phyloP scores from a whole-genome alignment of 2,329 filamentous ascomycete genomes.

The Venturia effusa region DNA sequence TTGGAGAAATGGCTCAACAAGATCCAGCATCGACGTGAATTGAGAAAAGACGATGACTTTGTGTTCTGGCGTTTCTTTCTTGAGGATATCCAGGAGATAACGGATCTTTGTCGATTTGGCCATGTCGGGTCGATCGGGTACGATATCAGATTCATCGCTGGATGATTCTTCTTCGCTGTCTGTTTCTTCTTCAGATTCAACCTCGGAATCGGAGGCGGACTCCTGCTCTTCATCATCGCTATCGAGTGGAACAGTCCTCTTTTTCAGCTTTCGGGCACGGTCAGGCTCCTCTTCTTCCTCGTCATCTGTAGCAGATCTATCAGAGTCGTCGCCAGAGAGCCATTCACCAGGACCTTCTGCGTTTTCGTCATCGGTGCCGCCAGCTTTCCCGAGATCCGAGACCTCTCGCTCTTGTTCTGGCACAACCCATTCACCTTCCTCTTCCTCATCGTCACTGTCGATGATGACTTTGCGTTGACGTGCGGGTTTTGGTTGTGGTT shows the following conservation, averaged over 20 bases:
- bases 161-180: conserved; percentile 25
- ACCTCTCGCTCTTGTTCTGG: conserved; percentile 50
- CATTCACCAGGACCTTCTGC: conserved; percentile 78
- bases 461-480: conserved; percentile 34
- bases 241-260: conserved; percentile 45
- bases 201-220: conserved; percentile 25
- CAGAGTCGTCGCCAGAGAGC: conserved; percentile 63
- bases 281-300: conserved; percentile 39
- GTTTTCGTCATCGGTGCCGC: conserved; percentile 79
- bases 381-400: conserved; percentile 60
- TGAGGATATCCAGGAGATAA: conserved; percentile 69
- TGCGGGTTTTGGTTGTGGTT: conserved; percentile 6
- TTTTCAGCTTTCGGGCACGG: conserved; percentile 26
- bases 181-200: conserved; percentile 33
- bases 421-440: conserved; percentile 70
- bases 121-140: conserved; percentile 16
- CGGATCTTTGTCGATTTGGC: conserved; percentile 79
- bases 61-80: conserved; percentile 66
- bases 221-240: conserved; percentile 24
- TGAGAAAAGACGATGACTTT: conserved; percentile 99
- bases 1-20: conserved; percentile 83
- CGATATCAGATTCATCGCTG: conserved; percentile 36
- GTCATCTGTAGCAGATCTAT: conserved; percentile 45
- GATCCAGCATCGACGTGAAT: conserved; percentile 96
- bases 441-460: conserved; percentile 57